Evolutionary conservation across 2,329 filamentous ascomycete species (phyloP), one percentile per base, ranked within the genome.

Genomic region (Alternaria solani): DNA sequence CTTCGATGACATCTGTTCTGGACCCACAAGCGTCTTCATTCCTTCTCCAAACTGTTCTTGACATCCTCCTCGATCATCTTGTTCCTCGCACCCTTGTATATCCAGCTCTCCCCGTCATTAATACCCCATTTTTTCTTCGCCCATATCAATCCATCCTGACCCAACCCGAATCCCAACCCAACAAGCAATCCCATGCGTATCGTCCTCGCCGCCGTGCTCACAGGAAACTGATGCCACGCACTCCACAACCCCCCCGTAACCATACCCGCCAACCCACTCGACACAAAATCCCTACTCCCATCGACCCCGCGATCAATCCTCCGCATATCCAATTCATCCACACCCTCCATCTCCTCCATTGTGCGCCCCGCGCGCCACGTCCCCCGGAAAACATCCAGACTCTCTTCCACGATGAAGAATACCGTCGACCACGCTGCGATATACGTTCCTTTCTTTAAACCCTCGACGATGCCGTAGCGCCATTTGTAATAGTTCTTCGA

Each of bases 401-500:
- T 89, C 78, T 94, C 91, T 81, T 98, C 95, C 49, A 95, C 87
- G 7, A 88, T 83, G 72, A 96, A 89, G 72, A 96, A 95, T 51
- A 91, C 81, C 18, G 87, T 85, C 2, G 88, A 91, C 86, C 94
- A 94, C 46, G 90, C 81, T 5, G 87, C 87, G 6, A 96, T 84
- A 67, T 86, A 88, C 32, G 81, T 76, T 1, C 91, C 93, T 85
- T 95, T 92, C 66, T 86, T 88, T 51, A 92, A 70, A 0, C 93
- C 95, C 72, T 96, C 93, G 53, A 87, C 87, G 18, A 96, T 82
- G 0, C 91, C 94, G 6, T 91, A 91, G 23, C 91, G 85, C 71
- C 92, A 89, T 52, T 91, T 86, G 71, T 93, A 88, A 81, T 99
- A 98, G 80, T 97, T 98, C 80, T 98, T 98, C 76, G 89, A 92